Evolutionary conservation across 345 rosid genomes (phyloP), one percentile per base, ranked within the genome.

Genomic region (Trapa incisa): DNA sequence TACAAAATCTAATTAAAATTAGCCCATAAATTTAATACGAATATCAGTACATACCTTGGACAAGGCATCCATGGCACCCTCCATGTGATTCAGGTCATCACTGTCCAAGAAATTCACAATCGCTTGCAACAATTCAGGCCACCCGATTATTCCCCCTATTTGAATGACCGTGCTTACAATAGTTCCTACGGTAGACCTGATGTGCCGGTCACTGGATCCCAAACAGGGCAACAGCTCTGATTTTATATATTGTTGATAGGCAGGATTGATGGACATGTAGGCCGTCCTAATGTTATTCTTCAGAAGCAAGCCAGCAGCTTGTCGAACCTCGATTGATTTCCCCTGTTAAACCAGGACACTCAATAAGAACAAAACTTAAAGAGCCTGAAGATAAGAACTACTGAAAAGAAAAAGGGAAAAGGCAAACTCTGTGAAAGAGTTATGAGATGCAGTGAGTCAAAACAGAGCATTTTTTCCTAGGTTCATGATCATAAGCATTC

Each of bases 41-140:
- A 53, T 3, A 35, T 33, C 5, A 14, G 13, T 4, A 61, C 36
- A 53, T 78, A 94, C 97, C 99, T 91, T 95, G 35, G 95, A 95
- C 74, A 91, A 79, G 14, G 99, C 96, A 85, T 95, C 99, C 95
- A 95, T 89, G 1, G 96, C 97, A 64, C 99, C 97, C 81, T 95
- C 99, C 96, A 91, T 95, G 76, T 87, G 97, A 82, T 91, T 85
- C 2, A 81, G 67, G 41, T 89, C 96, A 81, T 87, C 85, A 76
- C 99, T 86, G 66, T 95, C 97, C 81, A 95, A 73, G 75, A 93
- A 91, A 76, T 77, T 76, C 12, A 86, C 83, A 47, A 91, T 89
- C 71, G 91, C 97, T 76, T 89, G 90, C 73, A 95, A 77, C 71
- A 95, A 74, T 80, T 95, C 97, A 47, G 87, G 88, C 99, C 99